Conservation (phyloP, 2,329 filamentous ascomycete species). For the Fusarium miscanthi region DNA sequence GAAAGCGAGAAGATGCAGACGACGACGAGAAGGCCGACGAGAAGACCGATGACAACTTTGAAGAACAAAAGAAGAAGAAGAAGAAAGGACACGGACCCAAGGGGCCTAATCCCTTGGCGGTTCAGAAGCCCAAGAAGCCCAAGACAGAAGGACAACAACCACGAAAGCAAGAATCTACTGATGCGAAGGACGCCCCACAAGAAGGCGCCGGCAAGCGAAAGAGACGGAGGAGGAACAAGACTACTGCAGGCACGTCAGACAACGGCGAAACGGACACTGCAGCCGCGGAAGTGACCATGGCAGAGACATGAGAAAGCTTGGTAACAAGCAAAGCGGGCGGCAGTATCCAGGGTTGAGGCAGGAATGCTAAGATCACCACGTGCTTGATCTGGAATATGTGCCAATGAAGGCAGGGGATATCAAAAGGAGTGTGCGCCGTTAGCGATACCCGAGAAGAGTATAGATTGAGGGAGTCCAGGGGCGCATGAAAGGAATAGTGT, state of each 20-base stretch:
- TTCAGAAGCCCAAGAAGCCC: constrained; percentile 75
- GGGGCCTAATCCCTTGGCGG: constrained; percentile 76
- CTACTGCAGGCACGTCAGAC: constrained; percentile 22
- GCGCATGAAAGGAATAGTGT: constrained; percentile 19
- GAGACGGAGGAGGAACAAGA: constrained; percentile 48
- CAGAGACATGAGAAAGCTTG: constrained; percentile 33
- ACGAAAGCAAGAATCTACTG: constrained; percentile 51
- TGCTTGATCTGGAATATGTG: constrained; percentile 20
- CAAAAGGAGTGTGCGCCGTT: constrained; percentile 22
- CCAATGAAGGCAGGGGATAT: constrained; percentile 10
- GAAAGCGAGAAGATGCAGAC: constrained; percentile 61
- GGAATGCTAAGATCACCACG: constrained; percentile 36
- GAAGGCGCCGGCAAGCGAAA: constrained; percentile 48
- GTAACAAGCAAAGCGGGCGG: constrained; percentile 3
- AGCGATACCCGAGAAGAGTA: constrained; percentile 41
- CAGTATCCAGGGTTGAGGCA: constrained; percentile 11
- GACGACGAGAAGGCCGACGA: constrained; percentile 46
- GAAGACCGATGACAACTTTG: constrained; percentile 11
- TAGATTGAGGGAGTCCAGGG: constrained; percentile 12
- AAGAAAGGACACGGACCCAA: constrained; percentile 71
- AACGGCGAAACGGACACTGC: constrained; percentile 21
- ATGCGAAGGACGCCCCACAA: constrained; percentile 34
- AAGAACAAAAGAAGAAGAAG: constrained; percentile 60
- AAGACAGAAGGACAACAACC: constrained; percentile 44
- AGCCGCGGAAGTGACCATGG: constrained; percentile 18